phyloP scores from a whole-genome alignment of 2,329 filamentous ascomycete genomes.

The Coniella lustricola region DNA sequence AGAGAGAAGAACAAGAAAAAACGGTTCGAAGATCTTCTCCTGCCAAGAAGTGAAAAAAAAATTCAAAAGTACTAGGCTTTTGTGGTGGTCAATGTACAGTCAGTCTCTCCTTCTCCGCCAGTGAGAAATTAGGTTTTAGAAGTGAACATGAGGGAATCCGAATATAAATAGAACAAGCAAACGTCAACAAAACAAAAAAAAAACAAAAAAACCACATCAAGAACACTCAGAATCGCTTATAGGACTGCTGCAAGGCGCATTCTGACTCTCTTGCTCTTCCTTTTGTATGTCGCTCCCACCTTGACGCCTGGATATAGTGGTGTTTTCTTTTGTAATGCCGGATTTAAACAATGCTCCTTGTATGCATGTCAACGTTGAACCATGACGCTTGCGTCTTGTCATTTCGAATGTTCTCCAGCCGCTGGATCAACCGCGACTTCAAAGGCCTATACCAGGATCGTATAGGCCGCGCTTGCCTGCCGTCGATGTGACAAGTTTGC shows the following conservation, averaged over 20 bases:
- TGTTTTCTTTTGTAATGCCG: background rate
- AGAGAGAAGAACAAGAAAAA: background rate
- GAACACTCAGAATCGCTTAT: too few species aligned
- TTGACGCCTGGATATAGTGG: too few species aligned
- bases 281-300: too few species aligned
- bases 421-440: background rate
- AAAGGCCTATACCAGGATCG: background rate
- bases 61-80: background rate
- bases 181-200: too few species aligned
- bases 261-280: too few species aligned
- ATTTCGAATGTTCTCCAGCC: background rate
- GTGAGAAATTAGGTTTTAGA: background rate
- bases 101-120: background rate
- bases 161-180: background rate
- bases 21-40: background rate
- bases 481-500: slow-evolving; percentile 7
- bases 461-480: slow-evolving; percentile 4
- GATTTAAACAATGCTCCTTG: background rate
- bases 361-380: background rate
- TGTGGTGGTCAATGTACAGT: background rate
- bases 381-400: background rate
- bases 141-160: background rate
- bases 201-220: too few species aligned
- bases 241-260: too few species aligned
- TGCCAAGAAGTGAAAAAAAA: background rate